These are phyloP conservation scores for Mortierella sp. DNA, from an alignment of 371 early-diverging fungal genomes.

Conservation along the genomic window DNA sequence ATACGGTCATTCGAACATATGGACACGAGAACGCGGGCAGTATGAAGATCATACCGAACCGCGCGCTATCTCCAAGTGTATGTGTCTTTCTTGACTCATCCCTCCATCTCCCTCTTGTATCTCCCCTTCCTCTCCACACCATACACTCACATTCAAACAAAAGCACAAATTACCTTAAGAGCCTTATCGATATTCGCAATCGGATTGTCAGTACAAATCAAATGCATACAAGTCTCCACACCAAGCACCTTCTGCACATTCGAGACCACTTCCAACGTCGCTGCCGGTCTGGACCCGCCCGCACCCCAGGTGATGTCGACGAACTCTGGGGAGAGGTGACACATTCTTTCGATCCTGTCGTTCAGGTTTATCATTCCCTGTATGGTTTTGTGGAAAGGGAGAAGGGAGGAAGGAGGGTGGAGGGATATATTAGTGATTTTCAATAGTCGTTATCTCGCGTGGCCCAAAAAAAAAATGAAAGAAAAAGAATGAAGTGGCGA, in stretches of 20 bases:
- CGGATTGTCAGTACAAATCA: conserved; percentile 97
- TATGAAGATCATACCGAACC: neutral
- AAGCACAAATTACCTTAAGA: conserved; percentile 63
- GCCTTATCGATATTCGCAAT: conserved; percentile 88
- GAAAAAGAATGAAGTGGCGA: neutral
- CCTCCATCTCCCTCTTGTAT: neutral
- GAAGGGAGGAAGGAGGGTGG: neutral
- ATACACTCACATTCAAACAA: neutral
- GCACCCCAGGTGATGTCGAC: conserved; percentile 98
- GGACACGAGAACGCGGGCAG: neutral
- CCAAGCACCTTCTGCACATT: conserved; percentile 94
- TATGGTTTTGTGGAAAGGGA: neutral
- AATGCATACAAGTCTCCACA: conserved; percentile 96
- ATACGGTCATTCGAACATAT: neutral
- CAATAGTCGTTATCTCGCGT: neutral
- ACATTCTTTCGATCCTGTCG: conserved; percentile 92
- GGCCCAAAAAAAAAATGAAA: neutral
- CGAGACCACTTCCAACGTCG: conserved; percentile 88
- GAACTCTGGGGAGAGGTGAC: conserved; percentile 92
- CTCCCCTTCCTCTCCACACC: neutral
- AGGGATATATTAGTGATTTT: neutral
- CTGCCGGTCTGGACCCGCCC: conserved; percentile 92
- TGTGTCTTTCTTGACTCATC: conserved; percentile 9
- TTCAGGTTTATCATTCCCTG: conserved; percentile 84
- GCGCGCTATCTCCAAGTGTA: neutral